Evolutionary conservation across 2,329 filamentous ascomycete genomes (phyloP), one percentile per base, ranked within the genome.

Genomic region (Monilinia polystroma): DNA sequence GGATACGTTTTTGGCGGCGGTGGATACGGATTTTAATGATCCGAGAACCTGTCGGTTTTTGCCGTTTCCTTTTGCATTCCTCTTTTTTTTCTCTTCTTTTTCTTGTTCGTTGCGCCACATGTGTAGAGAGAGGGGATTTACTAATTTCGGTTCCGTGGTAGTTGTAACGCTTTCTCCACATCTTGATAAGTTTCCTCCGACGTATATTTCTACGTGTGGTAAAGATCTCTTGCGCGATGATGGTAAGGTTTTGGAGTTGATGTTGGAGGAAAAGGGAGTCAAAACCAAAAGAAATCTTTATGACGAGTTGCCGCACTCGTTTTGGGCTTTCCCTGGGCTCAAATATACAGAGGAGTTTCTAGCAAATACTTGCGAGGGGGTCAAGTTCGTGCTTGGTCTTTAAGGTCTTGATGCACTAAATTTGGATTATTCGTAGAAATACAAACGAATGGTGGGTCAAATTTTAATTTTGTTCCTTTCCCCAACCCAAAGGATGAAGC

Each of bases 291-390:
- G 69, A 29, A 74, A 76, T 49, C 66, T 69, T 43, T 75, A 76
- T 68, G 68, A 70, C 5, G 76, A 74, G 1, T 56, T 74, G 52
- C 75, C 76, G 52, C 76, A 78, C 69, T 78, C 75, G 47, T 78
- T 74, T 35, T 66, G 64, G 64, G 10, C 47, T 10, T 66, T 66
- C 6, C 64, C 64, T 1, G 20, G 35, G 16, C 47, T 60, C 0
- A 52, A 60, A 4, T 35, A 47, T 12, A 14, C 55, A 23, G 64
- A 45, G 7, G 55, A 66, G 5, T 52, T 47, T 66, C 45, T 66
- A 16, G 56, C 3, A 1, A 54, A 66, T 62, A 45, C 43, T 23
- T 60, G 47, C 11, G 16, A 47, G 14, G 64, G 64, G 8, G 64
- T 47, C 14, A 66, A 11, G 3, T 66, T 66, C 10, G 64, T 66